Conservation (phyloP, 169 alveolate genomes). For the Theileria equi region DNA sequence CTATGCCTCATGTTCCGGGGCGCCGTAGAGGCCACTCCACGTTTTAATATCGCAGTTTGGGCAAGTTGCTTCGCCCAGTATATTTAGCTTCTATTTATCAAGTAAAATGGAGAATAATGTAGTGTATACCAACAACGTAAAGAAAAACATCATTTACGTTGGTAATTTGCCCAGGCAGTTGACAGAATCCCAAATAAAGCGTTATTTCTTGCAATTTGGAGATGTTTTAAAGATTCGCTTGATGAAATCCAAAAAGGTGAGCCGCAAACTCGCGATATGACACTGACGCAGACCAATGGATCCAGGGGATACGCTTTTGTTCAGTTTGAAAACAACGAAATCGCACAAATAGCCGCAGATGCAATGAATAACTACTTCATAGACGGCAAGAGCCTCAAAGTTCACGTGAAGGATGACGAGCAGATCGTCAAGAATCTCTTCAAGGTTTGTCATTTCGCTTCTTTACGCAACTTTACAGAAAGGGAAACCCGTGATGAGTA, state of each 20-base stretch:
- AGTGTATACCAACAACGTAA: conserved; percentile 8
- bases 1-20: too few species aligned
- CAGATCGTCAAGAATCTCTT: conserved; percentile 24
- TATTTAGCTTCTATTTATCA: too few species aligned
- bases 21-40: too few species aligned
- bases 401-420: conserved; percentile 21
- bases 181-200: conserved; percentile 35
- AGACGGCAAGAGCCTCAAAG: conserved; percentile 53
- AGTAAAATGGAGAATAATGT: conserved; percentile 19
- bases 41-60: too few species aligned
- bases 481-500: conserved; percentile 6
- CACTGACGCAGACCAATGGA: conserved; percentile 27
- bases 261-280: background rate
- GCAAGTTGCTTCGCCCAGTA: too few species aligned
- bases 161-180: conserved; percentile 60
- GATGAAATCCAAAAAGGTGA: conserved; percentile 50
- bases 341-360: conserved; percentile 63
- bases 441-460: conserved; percentile 18
- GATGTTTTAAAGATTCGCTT: conserved; percentile 29
- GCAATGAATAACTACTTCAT: conserved; percentile 63
- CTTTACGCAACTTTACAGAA: too few species aligned
- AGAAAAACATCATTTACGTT: conserved; percentile 43
- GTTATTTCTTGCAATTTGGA: conserved; percentile 52
- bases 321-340: conserved; percentile 31
- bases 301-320: conserved; percentile 60